Evolutionary conservation across 371 early-diverging fungal species (phyloP), one percentile per base, ranked within the genome.

Genomic region (Mortierella sp.): DNA sequence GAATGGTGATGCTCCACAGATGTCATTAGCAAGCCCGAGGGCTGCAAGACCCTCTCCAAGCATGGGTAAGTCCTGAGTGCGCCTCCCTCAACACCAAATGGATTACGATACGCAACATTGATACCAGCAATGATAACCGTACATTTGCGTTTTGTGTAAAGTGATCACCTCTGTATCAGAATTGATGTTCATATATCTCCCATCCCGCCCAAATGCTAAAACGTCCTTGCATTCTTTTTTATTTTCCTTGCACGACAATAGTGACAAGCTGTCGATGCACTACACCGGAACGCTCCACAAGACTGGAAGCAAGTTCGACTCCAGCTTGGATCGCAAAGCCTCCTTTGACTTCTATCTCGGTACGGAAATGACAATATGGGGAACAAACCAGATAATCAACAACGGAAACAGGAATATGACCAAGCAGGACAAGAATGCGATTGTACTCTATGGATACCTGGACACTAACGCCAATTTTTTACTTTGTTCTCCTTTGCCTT

Each of bases 301-400:
- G 14, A 89, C 86, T 41, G 95, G 95, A 9, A 79, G 83, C 26
- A 90, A 94, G 86, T 96, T 96, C 79, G 97, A 96, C 80, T 92
- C 93, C 43, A 93, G 93, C 74, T 48, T 86, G 68, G 93, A 93
- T 75, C 90, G 97, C 67, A 84, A 88, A 64, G 85, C 89, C 52
- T 92, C 95, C 24, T 93, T 97, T 66, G 91, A 92, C 52, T 96
- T 96, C 77, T 88, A 86, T 7, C 86, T 97, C 22, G 94, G 95
- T 79, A 84, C 47, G 66, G 24, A 13, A 53, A 29, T 24, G 53
- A 29, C 34, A 29, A 5, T 19, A 14, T 29, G 13, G 29, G n/a
- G 16, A 14, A 50, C 24, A 9, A 7, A 45, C 45, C 5, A 19
- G 45, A 45, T 45, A 14, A 45, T 1, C 16, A 10, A 19, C 19